These are phyloP conservation scores for Colletotrichum chrysophilum DNA, from an alignment of 2,329 filamentous ascomycete species.

Conservation along the genomic window DNA sequence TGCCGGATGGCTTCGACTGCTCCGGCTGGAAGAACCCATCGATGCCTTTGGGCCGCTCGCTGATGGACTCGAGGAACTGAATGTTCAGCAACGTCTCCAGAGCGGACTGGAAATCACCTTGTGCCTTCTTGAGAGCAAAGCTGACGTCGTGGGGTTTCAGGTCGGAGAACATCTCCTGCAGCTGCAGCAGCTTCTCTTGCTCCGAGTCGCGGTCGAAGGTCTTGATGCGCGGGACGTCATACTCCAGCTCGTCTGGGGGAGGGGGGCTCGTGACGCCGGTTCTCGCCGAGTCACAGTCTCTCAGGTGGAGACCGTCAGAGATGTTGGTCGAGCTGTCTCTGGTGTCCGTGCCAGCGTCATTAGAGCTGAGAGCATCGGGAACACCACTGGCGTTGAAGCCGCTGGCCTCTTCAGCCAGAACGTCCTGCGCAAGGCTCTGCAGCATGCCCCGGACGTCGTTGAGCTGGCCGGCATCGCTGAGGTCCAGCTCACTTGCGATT, in stretches of 20 bases:
- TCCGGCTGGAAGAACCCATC: slow-evolving; percentile 77
- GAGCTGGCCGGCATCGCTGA: slow-evolving; percentile 57
- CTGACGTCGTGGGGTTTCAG: slow-evolving; percentile 70
- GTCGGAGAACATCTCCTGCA: slow-evolving; percentile 75
- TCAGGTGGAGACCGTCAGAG: slow-evolving; percentile 28
- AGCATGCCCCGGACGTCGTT: slow-evolving; percentile 63
- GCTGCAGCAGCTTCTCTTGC: slow-evolving; percentile 65
- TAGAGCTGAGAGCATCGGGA: slow-evolving; percentile 44
- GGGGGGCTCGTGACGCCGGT: slow-evolving; percentile 26
- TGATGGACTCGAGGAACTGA: slow-evolving; percentile 74
- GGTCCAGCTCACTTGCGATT: slow-evolving; percentile 76
- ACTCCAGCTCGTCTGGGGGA: slow-evolving; percentile 6
- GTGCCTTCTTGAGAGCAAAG: slow-evolving; percentile 70
- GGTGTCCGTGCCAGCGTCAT: slow-evolving; percentile 28
- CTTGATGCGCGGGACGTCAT: slow-evolving; percentile 18
- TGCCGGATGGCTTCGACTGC: slow-evolving; percentile 39
- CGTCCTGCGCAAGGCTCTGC: slow-evolving; percentile 68
- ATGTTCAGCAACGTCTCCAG: slow-evolving; percentile 84
- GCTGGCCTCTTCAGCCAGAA: slow-evolving; percentile 70
- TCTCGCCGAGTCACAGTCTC: slow-evolving; percentile 33
- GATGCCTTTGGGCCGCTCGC: slow-evolving; percentile 72
- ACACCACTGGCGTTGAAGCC: slow-evolving; percentile 82
- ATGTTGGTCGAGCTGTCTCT: slow-evolving; percentile 27
- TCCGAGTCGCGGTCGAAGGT: slow-evolving; percentile 48
- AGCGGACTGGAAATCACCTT: slow-evolving; percentile 70